Percentiles rank a stretch among this genome's conserved stretches.
These are phyloP conservation scores for Daldinia caldariorum DNA, from an alignment of 495 filamentous ascomycete genomes.

Conservation along the genomic window DNA sequence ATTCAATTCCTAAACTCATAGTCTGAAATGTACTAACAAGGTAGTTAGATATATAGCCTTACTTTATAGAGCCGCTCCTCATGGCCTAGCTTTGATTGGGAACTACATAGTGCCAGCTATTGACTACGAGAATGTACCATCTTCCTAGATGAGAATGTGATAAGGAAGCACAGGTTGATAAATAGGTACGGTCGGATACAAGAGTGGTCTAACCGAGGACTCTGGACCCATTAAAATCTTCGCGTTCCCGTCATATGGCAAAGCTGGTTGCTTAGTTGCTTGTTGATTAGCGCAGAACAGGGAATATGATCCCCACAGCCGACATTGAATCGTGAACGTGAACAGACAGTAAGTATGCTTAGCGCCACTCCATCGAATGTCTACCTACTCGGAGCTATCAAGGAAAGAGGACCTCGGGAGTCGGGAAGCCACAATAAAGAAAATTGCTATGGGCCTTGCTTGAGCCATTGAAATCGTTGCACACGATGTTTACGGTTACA, in stretches of 20 bases:
- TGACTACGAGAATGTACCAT: background rate
- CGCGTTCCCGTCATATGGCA: background rate
- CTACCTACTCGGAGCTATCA: background rate
- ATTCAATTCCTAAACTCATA: no score
- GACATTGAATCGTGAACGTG: background rate
- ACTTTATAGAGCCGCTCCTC: no score
- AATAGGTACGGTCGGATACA: background rate
- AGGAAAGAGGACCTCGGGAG: background rate
- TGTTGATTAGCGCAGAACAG: constrained; percentile 5
- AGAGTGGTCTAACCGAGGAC: background rate
- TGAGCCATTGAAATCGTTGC: background rate
- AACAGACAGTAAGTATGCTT: background rate
- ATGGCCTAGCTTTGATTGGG: no score
- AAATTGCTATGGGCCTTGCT: background rate
- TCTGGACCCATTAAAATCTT: background rate
- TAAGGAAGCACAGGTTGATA: background rate
- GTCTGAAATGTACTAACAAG: no score
- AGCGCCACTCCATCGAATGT: no score
- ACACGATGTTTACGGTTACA: background rate
- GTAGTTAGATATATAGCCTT: no score
- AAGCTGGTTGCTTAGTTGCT: constrained; percentile 5
- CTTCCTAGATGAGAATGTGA: background rate
- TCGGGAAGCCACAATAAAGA: background rate
- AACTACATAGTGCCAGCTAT: no score
- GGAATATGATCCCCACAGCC: background rate